Conservation (phyloP, 805 yeast genomes). For the Spencermartinsiella europaea region DNA sequence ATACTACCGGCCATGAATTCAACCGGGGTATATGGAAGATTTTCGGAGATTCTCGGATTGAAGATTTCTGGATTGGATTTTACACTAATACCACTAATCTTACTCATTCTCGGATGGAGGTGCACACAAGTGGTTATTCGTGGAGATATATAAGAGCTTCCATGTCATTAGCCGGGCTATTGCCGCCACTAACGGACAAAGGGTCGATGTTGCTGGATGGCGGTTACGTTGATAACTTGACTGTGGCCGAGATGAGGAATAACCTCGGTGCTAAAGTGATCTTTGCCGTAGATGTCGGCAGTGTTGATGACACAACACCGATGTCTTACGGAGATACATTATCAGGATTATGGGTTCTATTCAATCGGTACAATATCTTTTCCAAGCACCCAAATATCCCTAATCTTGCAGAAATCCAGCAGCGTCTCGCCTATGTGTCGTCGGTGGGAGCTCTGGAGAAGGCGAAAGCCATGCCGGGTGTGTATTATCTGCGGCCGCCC, state of each 20-base stretch:
- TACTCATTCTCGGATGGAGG: slow-evolving; percentile 91
- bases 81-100: slow-evolving; percentile 91
- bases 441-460: slow-evolving; percentile 88
- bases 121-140: slow-evolving; percentile 86
- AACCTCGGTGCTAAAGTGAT: slow-evolving; percentile 74
- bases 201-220: slow-evolving; percentile 95
- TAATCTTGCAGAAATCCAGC: slow-evolving; percentile 89
- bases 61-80: slow-evolving; percentile 90
- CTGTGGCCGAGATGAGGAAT: slow-evolving; percentile 86
- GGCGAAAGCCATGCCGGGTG: slow-evolving; percentile 81
- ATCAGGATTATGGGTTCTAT: slow-evolving; percentile 85
- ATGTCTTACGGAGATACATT: slow-evolving; percentile 89
- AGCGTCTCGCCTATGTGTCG: slow-evolving; percentile 88
- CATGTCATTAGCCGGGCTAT: slow-evolving; percentile 90
- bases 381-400: slow-evolving; percentile 85
- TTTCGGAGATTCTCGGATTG: slow-evolving; percentile 87
- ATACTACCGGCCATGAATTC: slow-evolving; percentile 95
- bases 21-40: slow-evolving; percentile 97
- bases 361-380: slow-evolving; percentile 79
- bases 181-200: slow-evolving; percentile 78
- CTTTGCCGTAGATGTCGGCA: slow-evolving; percentile 94
- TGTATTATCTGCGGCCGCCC: slow-evolving; percentile 87
- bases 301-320: slow-evolving; percentile 86
- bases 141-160: slow-evolving; percentile 96
- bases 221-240: slow-evolving; percentile 90